Conservation (phyloP, 768 basidiomycete species). For the Galerina marginata region DNA sequence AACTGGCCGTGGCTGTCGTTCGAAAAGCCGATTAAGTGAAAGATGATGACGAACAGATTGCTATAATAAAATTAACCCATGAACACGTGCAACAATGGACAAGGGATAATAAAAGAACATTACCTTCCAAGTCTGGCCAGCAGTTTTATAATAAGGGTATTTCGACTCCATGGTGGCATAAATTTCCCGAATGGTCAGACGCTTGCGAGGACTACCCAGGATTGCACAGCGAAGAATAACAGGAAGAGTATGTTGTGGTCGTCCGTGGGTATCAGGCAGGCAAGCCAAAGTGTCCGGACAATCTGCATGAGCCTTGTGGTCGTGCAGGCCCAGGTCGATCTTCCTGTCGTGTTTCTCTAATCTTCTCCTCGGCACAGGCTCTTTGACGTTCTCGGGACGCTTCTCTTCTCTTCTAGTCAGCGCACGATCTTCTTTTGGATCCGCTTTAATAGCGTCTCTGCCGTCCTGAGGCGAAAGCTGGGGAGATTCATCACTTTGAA, state of each 20-base stretch:
- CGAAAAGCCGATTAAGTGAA: slow-evolving; percentile 81
- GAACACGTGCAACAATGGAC: slow-evolving; percentile 15
- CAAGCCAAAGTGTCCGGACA: slow-evolving; percentile 82
- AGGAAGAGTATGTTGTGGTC: slow-evolving; percentile 85
- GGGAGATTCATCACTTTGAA: neutral
- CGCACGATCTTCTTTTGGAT: slow-evolving; percentile 3
- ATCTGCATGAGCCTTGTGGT: slow-evolving; percentile 71
- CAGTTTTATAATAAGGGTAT: slow-evolving; percentile 80
- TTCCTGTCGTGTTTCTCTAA: slow-evolving; percentile 33
- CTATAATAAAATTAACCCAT: slow-evolving; percentile 40
- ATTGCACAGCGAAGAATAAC: slow-evolving; percentile 87
- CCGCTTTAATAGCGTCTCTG: slow-evolving; percentile 4
- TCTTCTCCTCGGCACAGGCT: slow-evolving; percentile 29
- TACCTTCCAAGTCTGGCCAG: slow-evolving; percentile 88
- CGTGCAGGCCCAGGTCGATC: slow-evolving; percentile 37
- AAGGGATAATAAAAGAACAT: slow-evolving; percentile 19
- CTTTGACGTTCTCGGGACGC: slow-evolving; percentile 18
- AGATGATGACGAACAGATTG: slow-evolving; percentile 90
- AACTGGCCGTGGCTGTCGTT: slow-evolving; percentile 80
- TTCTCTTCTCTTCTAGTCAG: slow-evolving; percentile 15
- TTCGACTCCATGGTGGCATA: slow-evolving; percentile 88
- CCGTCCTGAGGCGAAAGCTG: neutral
- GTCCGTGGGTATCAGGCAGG: slow-evolving; percentile 77
- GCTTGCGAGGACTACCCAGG: slow-evolving; percentile 73
- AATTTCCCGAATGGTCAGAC: slow-evolving; percentile 84